Evolutionary conservation across 2,329 filamentous ascomycete species (phyloP), one percentile per base, ranked within the genome.

Genomic region (Colletotrichum spinosum): DNA sequence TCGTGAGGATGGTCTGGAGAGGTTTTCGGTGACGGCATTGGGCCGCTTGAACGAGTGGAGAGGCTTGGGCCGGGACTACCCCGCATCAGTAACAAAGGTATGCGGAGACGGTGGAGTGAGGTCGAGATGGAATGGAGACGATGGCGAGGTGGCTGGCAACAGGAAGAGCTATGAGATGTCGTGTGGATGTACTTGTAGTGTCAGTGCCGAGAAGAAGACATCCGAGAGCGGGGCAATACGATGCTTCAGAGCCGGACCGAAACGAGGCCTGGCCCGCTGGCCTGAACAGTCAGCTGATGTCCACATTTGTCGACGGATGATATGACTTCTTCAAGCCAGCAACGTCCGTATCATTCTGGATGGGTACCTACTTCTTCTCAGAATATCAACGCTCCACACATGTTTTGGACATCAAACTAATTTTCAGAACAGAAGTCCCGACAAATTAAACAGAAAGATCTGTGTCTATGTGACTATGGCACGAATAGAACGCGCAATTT

Each of bases 21-120:
- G 57, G 35, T 42, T 34, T 34, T 12, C n/a, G 51, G 33, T 52
- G 51, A 65, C 57, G 57, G 57, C 52, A 65, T 65, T 65, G 62
- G 62, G 17, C 51, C 62, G 62, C 62, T 65, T 65, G 62, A 65
- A 56, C 52, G 52, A 35, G 62, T 61, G 62, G 56, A 45, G 62
- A 56, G 17, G 45, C 39, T 60, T n/a, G 7, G 13, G 25, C 17
- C 37, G 25, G 46, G 58, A 41, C 35, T 62, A 56, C 52, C 57
- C 62, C 62, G 62, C 62, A 65, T 62, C 37, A 15, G 9, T 5
- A 25, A 25, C 25, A 25, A 25, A 25, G 48, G 9, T 15, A 46
- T 59, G 56, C 37, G 62, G 62, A 53, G 58, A 35, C 34, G 17
- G 58, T 55, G 37, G 52, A 48, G 57, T 10, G 13, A 25, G 44